Conservation (phyloP, 805 yeast genomes). For the Zygotorulaspora danielsina region DNA sequence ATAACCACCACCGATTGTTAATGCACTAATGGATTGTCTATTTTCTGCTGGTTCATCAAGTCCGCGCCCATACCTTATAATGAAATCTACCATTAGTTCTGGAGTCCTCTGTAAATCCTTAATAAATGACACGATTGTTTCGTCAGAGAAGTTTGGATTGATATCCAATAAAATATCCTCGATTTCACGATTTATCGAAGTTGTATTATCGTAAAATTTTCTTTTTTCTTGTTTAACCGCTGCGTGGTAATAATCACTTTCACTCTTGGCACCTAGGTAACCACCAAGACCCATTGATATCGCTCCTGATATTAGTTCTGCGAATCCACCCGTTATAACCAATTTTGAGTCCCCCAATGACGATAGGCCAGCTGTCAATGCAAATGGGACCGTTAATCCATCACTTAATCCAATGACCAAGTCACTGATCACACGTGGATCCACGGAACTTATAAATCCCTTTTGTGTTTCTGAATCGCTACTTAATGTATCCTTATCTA, state of each 20-base stretch:
- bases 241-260: slow-evolving; percentile 65
- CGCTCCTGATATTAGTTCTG: slow-evolving; percentile 94
- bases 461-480: slow-evolving; percentile 3
- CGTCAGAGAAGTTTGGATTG: slow-evolving; percentile 52
- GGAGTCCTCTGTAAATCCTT: slow-evolving; percentile 77
- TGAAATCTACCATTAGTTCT: slow-evolving; percentile 74
- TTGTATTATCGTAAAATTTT: slow-evolving; percentile 60
- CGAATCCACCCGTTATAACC: slow-evolving; percentile 97
- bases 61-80: slow-evolving; percentile 86
- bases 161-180: slow-evolving; percentile 76
- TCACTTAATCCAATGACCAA: slow-evolving; percentile 90
- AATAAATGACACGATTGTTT: slow-evolving; percentile 67
- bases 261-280: slow-evolving; percentile 88
- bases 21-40: slow-evolving; percentile 80
- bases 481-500: slow-evolving; percentile 2
- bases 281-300: slow-evolving; percentile 98
- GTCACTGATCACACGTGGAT: slow-evolving; percentile 93
- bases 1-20: slow-evolving; percentile 85
- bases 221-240: slow-evolving; percentile 70
- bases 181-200: slow-evolving; percentile 66
- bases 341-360: slow-evolving; percentile 83
- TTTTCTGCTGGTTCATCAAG: slow-evolving; percentile 93
- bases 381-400: slow-evolving; percentile 98
- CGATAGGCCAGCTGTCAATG: slow-evolving; percentile 92
- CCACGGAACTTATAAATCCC: slow-evolving; percentile 51